Conservation (phyloP, 805 yeast species). For the Wickerhamiella cacticola region DNA sequence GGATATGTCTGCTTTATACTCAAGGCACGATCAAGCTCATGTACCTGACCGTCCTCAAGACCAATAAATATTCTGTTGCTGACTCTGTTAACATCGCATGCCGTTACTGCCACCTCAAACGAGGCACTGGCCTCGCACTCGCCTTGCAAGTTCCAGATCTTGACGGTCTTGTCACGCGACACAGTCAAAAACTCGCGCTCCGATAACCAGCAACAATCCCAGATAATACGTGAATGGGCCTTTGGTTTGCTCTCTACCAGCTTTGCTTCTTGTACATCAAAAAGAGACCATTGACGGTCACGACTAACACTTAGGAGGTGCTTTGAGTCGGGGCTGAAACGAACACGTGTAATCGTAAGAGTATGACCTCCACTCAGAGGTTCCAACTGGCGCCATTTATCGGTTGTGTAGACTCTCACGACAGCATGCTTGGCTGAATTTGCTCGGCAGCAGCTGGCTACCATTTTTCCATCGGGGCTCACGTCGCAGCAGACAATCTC, state of each 20-base stretch:
- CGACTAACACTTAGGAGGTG: constrained; percentile 70
- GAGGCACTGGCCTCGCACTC: constrained; percentile 16
- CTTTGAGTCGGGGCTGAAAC: constrained; percentile 57
- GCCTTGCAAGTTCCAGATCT: constrained; percentile 28
- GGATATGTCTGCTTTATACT: not conserved
- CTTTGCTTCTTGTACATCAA: constrained; percentile 36
- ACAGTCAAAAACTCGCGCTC: constrained; percentile 55
- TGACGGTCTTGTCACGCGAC: constrained; percentile 71
- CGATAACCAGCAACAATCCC: constrained; percentile 83
- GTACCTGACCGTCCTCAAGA: constrained; percentile 19
- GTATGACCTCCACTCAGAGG: constrained; percentile 43
- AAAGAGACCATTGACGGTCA: constrained; percentile 74
- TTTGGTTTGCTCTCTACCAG: constrained; percentile 36
- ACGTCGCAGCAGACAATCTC: constrained; percentile 74
- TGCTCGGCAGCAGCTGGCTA: constrained; percentile 89
- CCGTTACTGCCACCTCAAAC: constrained; percentile 19
- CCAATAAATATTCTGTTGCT: constrained; percentile 15
- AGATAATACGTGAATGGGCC: constrained; percentile 83
- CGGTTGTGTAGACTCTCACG: constrained; percentile 56
- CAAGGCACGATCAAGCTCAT: constrained; percentile 10
- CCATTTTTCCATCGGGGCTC: constrained; percentile 45
- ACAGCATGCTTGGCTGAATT: constrained; percentile 77
- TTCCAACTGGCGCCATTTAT: constrained; percentile 46
- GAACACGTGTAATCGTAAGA: constrained; percentile 72
- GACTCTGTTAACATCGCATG: constrained; percentile 16